Evolutionary conservation across 2,329 filamentous ascomycete genomes (phyloP).

Genomic region (Endoconidiophora laricicola): DNA sequence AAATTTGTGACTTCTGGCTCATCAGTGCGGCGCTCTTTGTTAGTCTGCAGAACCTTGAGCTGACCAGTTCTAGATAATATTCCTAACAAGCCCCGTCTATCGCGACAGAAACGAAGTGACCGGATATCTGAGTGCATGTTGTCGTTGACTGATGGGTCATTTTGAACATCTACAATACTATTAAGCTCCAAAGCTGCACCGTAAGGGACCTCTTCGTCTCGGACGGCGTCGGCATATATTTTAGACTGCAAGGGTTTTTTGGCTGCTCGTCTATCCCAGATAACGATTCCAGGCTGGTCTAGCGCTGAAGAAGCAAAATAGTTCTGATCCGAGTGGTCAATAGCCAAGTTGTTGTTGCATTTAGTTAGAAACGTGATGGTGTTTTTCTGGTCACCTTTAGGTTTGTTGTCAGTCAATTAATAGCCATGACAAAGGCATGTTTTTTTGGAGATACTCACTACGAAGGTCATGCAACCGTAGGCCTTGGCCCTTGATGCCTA

Average conservation of each 20-base stretch:
- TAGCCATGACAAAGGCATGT: background rate
- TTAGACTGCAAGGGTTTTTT: constrained; percentile 34
- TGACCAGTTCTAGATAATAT: constrained; percentile 47
- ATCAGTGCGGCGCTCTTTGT: constrained; percentile 32
- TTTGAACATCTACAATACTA: constrained; percentile 37
- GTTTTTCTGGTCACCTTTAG: constrained; percentile 23
- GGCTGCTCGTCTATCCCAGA: constrained; percentile 61
- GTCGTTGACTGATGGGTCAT: constrained; percentile 31
- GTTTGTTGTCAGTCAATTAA: background rate
- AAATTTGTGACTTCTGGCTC: constrained; percentile 15
- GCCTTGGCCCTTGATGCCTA: constrained; percentile 58
- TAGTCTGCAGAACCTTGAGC: constrained; percentile 42
- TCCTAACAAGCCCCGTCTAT: constrained; percentile 43
- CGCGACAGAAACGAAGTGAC: constrained; percentile 45
- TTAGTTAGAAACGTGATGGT: constrained; percentile 44
- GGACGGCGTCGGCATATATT: constrained; percentile 39
- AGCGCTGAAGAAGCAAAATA: constrained; percentile 70
- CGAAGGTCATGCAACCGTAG: constrained; percentile 64
- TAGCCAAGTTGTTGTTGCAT: constrained; percentile 55
- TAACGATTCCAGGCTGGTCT: constrained; percentile 55
- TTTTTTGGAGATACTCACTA: constrained; percentile 30
- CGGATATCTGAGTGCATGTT: constrained; percentile 45
- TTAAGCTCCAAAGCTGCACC: constrained; percentile 43
- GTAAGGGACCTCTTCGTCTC: constrained; percentile 45
- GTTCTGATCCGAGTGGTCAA: constrained; percentile 66